Base-by-base conservation (phyloP, 345 rosid species). In the Citrus inodora region DNA sequence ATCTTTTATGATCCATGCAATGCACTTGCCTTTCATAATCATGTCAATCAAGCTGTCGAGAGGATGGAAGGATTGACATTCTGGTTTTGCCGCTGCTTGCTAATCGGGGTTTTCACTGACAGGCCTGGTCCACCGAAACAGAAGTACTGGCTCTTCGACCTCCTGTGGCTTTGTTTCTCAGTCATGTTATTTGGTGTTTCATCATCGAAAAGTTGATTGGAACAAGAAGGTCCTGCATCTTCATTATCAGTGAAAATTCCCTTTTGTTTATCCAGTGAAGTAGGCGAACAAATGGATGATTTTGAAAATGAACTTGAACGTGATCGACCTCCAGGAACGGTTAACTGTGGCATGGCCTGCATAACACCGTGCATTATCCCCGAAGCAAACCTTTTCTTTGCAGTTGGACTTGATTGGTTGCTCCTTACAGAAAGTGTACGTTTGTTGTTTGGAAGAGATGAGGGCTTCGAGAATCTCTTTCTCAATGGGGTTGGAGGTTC, bases 231-330 rank as follows among this genome's bases (percentile, higher is more conserved):
- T 22, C 86, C 90, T 2, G 86, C 89, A 73, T 73, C 69, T 76
- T 85, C 90, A 28, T 76, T 78, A 35, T 86, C 96, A 0, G 81
- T 48, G 72, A 85, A 82, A 38, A 87, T 70, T 13, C 91, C 91
- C 59, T 92, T 93, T 70, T 89, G 93, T 79, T 91, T 91, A 70
- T 94, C 96, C 73, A 83, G 13, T 53, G 91, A 84, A 71, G 77
- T 78, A 7, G 93, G 85, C 10, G 94, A 84, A 17, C 92, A 88
- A 53, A 90, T 73, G 19, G 95, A 89, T 59, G 95, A 87, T 77
- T 89, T 88, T 1, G 98, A 95, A 51, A 92, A 90, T 6, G 98
- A 95, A 66, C 91, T 92, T 21, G 96, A 93, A 8, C 91, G 91
- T n/a, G 94, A 86, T 66, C 93, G 85, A 35, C 88, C 84, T 21